Percentiles rank a stretch among this genome's conserved stretches.
Conservation (phyloP, 2,329 filamentous ascomycete species). For the Claviceps maximensis region DNA sequence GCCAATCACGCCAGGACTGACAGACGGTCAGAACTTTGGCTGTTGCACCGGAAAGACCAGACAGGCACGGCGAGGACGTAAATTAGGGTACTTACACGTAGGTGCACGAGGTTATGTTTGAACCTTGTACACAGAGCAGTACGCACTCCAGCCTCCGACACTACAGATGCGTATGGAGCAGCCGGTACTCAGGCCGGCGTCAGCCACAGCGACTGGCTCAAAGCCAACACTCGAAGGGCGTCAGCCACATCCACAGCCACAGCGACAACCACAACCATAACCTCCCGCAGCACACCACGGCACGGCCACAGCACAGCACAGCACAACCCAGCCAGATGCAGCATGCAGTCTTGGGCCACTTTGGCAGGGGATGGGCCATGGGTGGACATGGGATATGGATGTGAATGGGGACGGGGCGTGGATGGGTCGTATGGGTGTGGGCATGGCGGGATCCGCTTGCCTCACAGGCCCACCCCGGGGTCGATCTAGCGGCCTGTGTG, state of each 20-base stretch:
- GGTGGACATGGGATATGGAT: neutral
- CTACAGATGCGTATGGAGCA: no score
- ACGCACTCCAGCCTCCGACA: neutral
- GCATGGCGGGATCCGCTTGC: slow-evolving; percentile 15
- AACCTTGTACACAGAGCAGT: no score
- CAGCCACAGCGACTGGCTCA: neutral
- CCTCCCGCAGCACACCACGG: neutral
- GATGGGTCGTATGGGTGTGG: neutral
- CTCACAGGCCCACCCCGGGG: slow-evolving; percentile 13
- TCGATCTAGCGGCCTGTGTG: slow-evolving; percentile 15
- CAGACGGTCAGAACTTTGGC: neutral
- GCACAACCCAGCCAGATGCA: slow-evolving; percentile 4
- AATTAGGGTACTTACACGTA: neutral
- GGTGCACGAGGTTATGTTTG: no score
- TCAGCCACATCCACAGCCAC: neutral
- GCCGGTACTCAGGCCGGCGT: no score
- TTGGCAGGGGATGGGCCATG: neutral
- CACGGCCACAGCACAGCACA: neutral
- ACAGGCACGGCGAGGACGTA: neutral
- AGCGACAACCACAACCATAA: neutral
- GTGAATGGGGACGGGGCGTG: slow-evolving; percentile 1
- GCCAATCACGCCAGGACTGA: neutral
- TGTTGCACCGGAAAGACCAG: neutral
- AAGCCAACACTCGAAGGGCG: neutral
- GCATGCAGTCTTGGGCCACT: slow-evolving; percentile 5